A percentile compares a stretch with the other conserved stretches of the same genome.
Evolutionary conservation across 2,329 filamentous ascomycete genomes (phyloP).

Genomic region (Hypoxylon sp.): DNA sequence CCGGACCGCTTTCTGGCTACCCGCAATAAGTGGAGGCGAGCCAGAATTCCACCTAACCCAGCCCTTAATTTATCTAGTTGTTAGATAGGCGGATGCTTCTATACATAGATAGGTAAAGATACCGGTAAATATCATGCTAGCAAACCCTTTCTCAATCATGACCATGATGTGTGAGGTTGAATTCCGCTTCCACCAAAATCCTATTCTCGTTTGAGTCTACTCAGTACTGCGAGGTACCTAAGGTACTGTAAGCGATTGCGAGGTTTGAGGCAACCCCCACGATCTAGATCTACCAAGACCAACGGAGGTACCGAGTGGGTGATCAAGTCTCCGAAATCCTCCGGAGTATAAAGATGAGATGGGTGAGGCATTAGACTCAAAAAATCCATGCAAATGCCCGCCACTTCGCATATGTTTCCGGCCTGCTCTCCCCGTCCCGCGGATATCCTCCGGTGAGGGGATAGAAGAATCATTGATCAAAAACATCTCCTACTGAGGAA

Average conservation of each 20-base stretch:
- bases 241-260: not conserved
- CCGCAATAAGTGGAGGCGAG: conserved; percentile 32
- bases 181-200: too few species aligned
- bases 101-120: not conserved
- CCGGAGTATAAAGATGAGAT: conserved; percentile 19
- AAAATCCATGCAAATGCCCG: conserved; percentile 1
- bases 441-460: conserved; percentile 6
- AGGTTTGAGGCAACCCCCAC: conserved; percentile 17
- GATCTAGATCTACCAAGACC: conserved; percentile 30
- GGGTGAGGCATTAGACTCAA: not conserved
- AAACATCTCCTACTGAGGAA: conserved; percentile 27
- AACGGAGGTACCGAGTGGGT: conserved; percentile 23
- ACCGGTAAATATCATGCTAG: conserved; percentile 1
- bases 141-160: conserved; percentile 1
- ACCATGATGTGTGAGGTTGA: too few species aligned
- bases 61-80: conserved; percentile 5
- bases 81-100: too few species aligned
- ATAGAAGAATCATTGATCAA: conserved; percentile 6
- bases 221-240: not conserved
- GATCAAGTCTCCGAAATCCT: conserved; percentile 30
- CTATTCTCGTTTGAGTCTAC: not conserved
- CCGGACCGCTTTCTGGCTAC: conserved; percentile 32
- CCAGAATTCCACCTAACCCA: conserved; percentile 9
- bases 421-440: conserved; percentile 3
- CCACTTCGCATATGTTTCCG: not conserved